Percentiles rank a stretch among this genome's conserved stretches.
Evolutionary conservation across 75 land plant species (phyloP).

Genomic region (Ceratopteris richardii): DNA sequence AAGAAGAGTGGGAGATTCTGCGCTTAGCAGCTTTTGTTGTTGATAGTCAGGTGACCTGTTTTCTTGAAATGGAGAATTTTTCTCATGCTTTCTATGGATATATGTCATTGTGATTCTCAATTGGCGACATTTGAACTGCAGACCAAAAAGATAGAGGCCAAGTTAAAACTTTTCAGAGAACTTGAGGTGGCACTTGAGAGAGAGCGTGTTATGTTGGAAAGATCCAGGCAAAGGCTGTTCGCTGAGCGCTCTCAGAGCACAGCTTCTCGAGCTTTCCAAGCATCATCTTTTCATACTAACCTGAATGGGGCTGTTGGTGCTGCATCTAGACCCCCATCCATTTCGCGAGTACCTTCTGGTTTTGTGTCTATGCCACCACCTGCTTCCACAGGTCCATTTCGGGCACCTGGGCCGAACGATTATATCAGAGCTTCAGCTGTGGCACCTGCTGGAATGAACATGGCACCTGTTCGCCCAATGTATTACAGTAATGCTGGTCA

Average conservation of each 20-base stretch:
- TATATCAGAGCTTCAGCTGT: no score
- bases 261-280: slow-evolving; percentile 23
- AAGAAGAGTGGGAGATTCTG: slow-evolving; percentile 81
- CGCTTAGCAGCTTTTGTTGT: slow-evolving; percentile 54
- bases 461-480: no score
- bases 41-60: slow-evolving; percentile 82
- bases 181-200: slow-evolving; percentile 50
- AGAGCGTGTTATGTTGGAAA: slow-evolving; percentile 58
- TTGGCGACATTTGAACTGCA: slow-evolving; percentile 29
- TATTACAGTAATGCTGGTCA: no score
- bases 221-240: slow-evolving; percentile 60
- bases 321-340: not conserved
- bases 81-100: no score
- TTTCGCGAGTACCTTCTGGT: not conserved
- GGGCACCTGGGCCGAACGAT: no score
- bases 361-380: not conserved
- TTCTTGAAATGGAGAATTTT: no score
- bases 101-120: no score
- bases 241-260: slow-evolving; percentile 69
- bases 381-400: no score
- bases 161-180: slow-evolving; percentile 64
- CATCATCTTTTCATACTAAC: not conserved
- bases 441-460: no score
- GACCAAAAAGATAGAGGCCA: slow-evolving; percentile 75
- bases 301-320: not conserved